Evolutionary conservation across 179 eudicot species (phyloP).

Genomic region (Beta lomatogona): DNA sequence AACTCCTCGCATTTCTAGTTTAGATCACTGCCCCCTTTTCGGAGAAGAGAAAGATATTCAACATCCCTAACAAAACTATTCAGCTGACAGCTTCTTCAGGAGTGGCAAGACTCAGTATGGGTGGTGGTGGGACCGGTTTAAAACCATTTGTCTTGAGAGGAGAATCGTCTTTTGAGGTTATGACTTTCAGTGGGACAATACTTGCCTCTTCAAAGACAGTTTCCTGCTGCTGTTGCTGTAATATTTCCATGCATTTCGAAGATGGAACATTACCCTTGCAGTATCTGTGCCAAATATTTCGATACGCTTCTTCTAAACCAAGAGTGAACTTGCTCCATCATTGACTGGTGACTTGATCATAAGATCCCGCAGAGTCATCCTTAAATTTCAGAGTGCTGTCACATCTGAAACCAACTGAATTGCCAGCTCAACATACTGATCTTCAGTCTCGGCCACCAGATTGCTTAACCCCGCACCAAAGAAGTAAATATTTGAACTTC

Average conservation of each 20-base stretch:
- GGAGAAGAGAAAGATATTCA: background rate
- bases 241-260: slow-evolving; percentile 50
- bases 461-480: slow-evolving; percentile 59
- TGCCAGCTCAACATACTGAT: slow-evolving; percentile 78
- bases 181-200: slow-evolving; percentile 39
- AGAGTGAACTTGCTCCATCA: slow-evolving; percentile 71
- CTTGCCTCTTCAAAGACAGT: slow-evolving; percentile 29
- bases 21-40: background rate
- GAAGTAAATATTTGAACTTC: background rate
- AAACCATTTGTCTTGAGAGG: slow-evolving; percentile 58
- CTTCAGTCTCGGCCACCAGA: slow-evolving; percentile 88
- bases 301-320: slow-evolving; percentile 71
- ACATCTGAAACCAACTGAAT: slow-evolving; percentile 74
- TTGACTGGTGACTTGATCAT: slow-evolving; percentile 92
- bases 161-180: slow-evolving; percentile 33
- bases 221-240: slow-evolving; percentile 36
- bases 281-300: slow-evolving; percentile 79
- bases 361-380: slow-evolving; percentile 75
- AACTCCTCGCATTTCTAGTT: background rate
- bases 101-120: slow-evolving; percentile 32
- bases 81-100: slow-evolving; percentile 19
- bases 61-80: background rate
- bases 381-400: slow-evolving; percentile 65
- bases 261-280: slow-evolving; percentile 86
- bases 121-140: slow-evolving; percentile 34